Evolutionary conservation across 768 basidiomycete genomes (phyloP), one percentile per base, ranked within the genome.

Genomic region (Suillus luteus): DNA sequence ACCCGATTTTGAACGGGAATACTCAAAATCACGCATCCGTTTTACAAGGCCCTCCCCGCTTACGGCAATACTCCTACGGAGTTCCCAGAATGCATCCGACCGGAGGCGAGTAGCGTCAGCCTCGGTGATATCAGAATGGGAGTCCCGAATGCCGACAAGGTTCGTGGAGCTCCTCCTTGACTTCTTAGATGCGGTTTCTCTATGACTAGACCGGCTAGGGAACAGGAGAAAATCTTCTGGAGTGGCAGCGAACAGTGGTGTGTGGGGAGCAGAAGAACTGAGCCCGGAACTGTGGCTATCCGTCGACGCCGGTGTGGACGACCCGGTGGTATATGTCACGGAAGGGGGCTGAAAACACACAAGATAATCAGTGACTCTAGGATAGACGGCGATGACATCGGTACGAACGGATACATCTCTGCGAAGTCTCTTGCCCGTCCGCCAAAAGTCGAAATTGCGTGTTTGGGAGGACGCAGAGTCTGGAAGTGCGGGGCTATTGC

Each of bases 21-120:
- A 75, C 72, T 91, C 90, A 70, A 86, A 88, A 66, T 90, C 86
- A 62, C 87, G 87, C 90, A 92, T 91, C 59, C 87, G 86, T 62
- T 80, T 83, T 14, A 92, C 82, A 55, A 91, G 81, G 8, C 86
- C 85, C 67, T 91, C 89, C 22, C 87, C 88, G 66, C 79, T 85
- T 67, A 89, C 84, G 35, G 80, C 79, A 24, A 91, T 80, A 65
- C 84, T 89, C 69, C 81, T 79, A 51, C 81, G 85, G 44, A 92
- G 82, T 66, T 90, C 87, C 74, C 82, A 81, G 64, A 90, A 89
- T 6, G 90, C 90, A 62, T 79, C 80, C 0, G 88, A 85, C 62
- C 85, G 84, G 57, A 90, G 76, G 48, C 78, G 81, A 40, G 72
- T 73, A 5, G 85, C 74, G 55, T 80, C 78, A 6, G 64, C 71